These are phyloP conservation scores for Apiospora hydei DNA, from an alignment of 2,329 filamentous ascomycete species.

Conservation along the genomic window DNA sequence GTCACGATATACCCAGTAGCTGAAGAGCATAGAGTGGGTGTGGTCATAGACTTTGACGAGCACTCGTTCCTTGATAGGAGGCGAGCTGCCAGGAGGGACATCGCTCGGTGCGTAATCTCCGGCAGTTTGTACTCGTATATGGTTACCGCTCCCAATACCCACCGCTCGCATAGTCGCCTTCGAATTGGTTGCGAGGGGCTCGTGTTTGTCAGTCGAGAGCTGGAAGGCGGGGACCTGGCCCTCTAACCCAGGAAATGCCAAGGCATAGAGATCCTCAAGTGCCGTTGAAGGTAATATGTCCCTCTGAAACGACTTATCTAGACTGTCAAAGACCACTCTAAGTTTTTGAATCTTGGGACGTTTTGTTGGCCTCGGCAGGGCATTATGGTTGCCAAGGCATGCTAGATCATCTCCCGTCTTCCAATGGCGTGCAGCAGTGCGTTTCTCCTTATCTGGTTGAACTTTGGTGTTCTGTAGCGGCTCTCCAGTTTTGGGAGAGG, in stretches of 20 bases:
- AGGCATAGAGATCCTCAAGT: background rate
- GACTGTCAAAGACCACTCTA: background rate
- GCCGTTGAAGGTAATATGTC: background rate
- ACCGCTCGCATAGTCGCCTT: rapidly evolving
- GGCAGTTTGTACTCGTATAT: background rate
- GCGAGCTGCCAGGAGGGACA: background rate
- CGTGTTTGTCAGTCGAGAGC: background rate
- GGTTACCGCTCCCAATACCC: background rate
- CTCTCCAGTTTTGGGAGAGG: too few species aligned
- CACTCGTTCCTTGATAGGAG: background rate
- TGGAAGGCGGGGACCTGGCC: background rate
- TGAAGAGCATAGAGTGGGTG: background rate
- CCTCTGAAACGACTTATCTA: background rate
- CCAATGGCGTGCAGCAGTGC: too few species aligned
- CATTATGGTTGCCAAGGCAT: too few species aligned
- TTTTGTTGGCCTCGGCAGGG: too few species aligned
- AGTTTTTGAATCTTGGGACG: background rate
- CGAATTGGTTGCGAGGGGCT: background rate
- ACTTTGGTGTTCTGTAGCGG: too few species aligned
- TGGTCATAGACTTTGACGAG: background rate
- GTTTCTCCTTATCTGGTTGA: too few species aligned
- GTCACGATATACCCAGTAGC: background rate
- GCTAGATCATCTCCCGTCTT: too few species aligned
- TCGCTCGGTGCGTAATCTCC: background rate
- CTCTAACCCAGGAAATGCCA: background rate